A percentile compares a stretch with the other conserved stretches of the same genome.
Conservation (phyloP, 2,329 filamentous ascomycete species). For the Fusarium verrucosum region DNA sequence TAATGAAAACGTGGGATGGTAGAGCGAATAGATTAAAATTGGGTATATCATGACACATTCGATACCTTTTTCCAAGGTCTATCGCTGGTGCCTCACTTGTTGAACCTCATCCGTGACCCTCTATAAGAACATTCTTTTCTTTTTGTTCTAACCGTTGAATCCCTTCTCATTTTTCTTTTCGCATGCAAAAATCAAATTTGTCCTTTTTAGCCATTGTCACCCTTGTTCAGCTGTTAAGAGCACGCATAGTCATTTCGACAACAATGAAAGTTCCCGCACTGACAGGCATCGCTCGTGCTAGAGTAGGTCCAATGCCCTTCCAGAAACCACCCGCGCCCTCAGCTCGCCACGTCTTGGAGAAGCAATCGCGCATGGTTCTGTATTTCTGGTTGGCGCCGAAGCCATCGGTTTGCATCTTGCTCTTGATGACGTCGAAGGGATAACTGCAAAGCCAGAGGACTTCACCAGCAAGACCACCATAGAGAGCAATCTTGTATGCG, state of each 20-base stretch:
- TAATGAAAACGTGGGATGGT: constrained; percentile 56
- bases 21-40: constrained; percentile 23
- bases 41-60: constrained; percentile 33
- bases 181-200: not conserved
- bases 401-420: constrained; percentile 98
- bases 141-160: constrained; percentile 17
- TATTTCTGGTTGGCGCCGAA: constrained; percentile 79
- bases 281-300: constrained; percentile 95
- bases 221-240: constrained; percentile 57
- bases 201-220: not conserved
- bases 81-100: constrained; percentile 7
- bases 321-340: constrained; percentile 90
- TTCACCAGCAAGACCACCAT: constrained; percentile 93
- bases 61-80: constrained; percentile 9
- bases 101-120: constrained; percentile 27
- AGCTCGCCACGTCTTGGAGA: constrained; percentile 78
- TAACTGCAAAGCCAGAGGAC: constrained; percentile 93
- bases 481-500: constrained; percentile 86
- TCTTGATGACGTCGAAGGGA: constrained; percentile 97
- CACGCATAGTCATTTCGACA: constrained; percentile 72
- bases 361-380: constrained; percentile 87
- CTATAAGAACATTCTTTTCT: constrained; percentile 18
- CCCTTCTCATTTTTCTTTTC: constrained; percentile 12
- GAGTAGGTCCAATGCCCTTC: constrained; percentile 90
- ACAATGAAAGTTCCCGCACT: constrained; percentile 97